These are phyloP conservation scores for Tirmania nivea DNA, from an alignment of 495 filamentous ascomycete species.

Conservation along the genomic window DNA sequence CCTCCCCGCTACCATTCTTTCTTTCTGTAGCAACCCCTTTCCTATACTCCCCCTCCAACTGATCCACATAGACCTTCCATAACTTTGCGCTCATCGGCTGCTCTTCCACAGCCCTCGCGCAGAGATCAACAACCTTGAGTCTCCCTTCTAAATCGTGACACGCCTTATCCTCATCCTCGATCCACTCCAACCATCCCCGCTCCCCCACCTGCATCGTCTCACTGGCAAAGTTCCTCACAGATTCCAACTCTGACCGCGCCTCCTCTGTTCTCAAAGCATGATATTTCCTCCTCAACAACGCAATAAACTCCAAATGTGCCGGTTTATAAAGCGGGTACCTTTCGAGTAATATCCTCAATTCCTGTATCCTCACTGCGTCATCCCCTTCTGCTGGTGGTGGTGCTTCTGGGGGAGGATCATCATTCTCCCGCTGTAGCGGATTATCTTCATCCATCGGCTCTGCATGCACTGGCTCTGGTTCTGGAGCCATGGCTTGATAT, in stretches of 20 bases:
- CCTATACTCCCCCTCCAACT: constrained; percentile 54
- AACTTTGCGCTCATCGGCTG: constrained; percentile 67
- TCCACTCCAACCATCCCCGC: constrained; percentile 41
- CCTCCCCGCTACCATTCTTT: constrained; percentile 38
- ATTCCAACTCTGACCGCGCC: neutral
- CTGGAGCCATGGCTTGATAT: neutral
- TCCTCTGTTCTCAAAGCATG: neutral
- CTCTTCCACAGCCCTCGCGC: constrained; percentile 53
- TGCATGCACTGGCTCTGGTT: neutral
- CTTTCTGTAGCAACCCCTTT: constrained; percentile 21
- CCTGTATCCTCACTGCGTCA: neutral
- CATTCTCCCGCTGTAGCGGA: neutral
- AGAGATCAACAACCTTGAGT: constrained; percentile 63
- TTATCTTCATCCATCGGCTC: neutral
- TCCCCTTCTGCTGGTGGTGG: neutral
- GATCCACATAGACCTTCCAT: constrained; percentile 78
- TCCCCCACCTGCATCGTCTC: constrained; percentile 24
- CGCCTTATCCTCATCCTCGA: constrained; percentile 39
- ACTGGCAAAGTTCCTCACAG: neutral
- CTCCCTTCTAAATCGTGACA: constrained; percentile 29
- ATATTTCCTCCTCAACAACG: constrained; percentile 28
- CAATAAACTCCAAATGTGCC: constrained; percentile 39
- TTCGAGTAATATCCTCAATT: neutral
- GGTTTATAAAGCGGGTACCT: neutral
- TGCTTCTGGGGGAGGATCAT: neutral